Evolutionary conservation across 208 protist species (phyloP).

Genomic region (Borovskyia barvae): DNA sequence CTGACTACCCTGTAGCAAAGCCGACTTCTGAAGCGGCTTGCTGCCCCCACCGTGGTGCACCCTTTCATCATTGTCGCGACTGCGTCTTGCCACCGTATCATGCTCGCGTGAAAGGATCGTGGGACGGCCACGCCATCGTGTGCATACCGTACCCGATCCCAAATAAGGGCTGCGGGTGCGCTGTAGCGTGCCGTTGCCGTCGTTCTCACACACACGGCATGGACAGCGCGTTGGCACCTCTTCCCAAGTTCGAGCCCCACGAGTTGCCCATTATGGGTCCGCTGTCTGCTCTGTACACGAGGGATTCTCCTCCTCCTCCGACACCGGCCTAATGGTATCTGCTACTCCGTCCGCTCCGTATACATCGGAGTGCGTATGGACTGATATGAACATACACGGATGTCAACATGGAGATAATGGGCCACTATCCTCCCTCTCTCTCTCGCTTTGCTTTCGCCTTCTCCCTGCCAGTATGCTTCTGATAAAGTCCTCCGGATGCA

Average conservation of each 20-base stretch:
- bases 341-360: no score
- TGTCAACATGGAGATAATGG: no score
- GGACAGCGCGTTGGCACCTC: neutral
- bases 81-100: constrained; percentile 34
- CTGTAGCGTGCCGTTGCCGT: constrained; percentile 18
- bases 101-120: neutral
- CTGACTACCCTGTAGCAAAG: no score
- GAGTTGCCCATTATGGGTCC: constrained; percentile 58
- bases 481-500: no score
- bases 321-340: no score
- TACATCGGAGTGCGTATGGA: no score
- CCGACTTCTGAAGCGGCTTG: neutral
- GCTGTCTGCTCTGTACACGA: constrained; percentile 30
- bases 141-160: constrained; percentile 2
- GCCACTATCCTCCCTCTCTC: no score
- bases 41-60: constrained; percentile 14
- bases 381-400: no score
- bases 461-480: no score
- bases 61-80: constrained; percentile 24
- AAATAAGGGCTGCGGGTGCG: constrained; percentile 14
- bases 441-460: no score
- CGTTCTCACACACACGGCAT: constrained; percentile 9
- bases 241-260: constrained; percentile 29
- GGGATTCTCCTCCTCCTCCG: no score
- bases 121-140: constrained; percentile 22